Evolutionary conservation across 2,329 filamentous ascomycete species (phyloP).

Genomic region (Penicillium sp.): DNA sequence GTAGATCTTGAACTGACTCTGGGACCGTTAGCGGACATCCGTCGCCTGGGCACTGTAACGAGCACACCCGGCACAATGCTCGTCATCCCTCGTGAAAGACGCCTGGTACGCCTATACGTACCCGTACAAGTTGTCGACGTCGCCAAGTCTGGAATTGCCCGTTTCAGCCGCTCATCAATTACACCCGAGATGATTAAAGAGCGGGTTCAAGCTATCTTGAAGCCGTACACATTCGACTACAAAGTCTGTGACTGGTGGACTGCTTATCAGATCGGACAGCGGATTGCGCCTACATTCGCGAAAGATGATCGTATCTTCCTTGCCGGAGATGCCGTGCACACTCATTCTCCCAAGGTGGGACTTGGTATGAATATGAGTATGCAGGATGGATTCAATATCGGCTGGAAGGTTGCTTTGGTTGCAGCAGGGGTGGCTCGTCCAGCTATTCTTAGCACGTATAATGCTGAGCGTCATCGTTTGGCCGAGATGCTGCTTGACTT

Average conservation of each 20-base stretch:
- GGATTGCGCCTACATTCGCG: constrained; percentile 15
- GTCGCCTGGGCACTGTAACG: constrained; percentile 56
- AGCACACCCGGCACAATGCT: constrained; percentile 50
- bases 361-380: constrained; percentile 41
- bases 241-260: constrained; percentile 23
- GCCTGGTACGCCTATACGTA: constrained; percentile 22
- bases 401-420: constrained; percentile 55
- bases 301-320: constrained; percentile 19
- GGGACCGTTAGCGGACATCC: constrained; percentile 47
- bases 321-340: constrained; percentile 25
- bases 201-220: constrained; percentile 17
- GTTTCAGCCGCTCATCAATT: constrained; percentile 21
- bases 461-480: constrained; percentile 56
- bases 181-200: constrained; percentile 16
- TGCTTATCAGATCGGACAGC: constrained; percentile 23
- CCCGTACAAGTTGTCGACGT: constrained; percentile 19
- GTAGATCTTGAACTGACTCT: background rate
- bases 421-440: constrained; percentile 42
- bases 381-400: constrained; percentile 55
- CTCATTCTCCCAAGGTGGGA: constrained; percentile 24
- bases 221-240: constrained; percentile 21
- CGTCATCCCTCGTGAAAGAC: constrained; percentile 22
- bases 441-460: constrained; percentile 51
- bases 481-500: constrained; percentile 66
- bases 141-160: background rate